Conservation (phyloP, 148 eudicot species). For the Camellia granthamiana region DNA sequence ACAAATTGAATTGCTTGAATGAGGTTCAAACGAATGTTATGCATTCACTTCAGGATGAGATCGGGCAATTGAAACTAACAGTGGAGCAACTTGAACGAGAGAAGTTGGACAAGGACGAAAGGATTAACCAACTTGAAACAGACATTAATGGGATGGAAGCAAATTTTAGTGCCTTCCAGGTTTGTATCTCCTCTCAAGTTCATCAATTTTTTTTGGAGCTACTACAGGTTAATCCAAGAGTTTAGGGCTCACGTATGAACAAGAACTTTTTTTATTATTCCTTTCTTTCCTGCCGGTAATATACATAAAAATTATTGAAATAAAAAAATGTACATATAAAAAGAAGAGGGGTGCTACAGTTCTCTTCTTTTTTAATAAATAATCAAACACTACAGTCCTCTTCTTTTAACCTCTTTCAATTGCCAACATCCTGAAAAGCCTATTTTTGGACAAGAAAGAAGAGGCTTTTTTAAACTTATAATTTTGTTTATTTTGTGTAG, state of each 20-base stretch:
- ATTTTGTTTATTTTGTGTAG: too few relatives aligned
- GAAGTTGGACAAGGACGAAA: constrained; percentile 80
- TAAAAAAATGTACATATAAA: not conserved
- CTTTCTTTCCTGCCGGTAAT: not conserved
- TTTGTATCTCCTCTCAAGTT: constrained; percentile 10
- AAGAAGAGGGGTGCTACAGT: not conserved
- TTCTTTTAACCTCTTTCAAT: too few relatives aligned
- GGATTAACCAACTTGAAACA: constrained; percentile 69
- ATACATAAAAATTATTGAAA: not conserved
- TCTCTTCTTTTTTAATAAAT: too few relatives aligned
- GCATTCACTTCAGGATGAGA: constrained; percentile 73
- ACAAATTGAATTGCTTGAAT: constrained; percentile 68
- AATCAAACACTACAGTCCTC: too few relatives aligned
- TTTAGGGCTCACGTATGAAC: not conserved
- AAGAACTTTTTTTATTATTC: not conserved
- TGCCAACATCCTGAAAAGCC: too few relatives aligned
- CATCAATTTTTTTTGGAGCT: not conserved
- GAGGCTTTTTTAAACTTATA: too few relatives aligned
- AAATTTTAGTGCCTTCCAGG: constrained; percentile 70
- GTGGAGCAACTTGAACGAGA: constrained; percentile 78
- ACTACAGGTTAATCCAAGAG: not conserved
- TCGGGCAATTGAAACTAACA: constrained; percentile 60
- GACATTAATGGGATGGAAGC: constrained; percentile 68
- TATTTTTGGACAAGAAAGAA: too few relatives aligned
- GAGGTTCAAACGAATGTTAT: constrained; percentile 57